Evolutionary conservation across 305 asterid species (phyloP), one percentile per base, ranked within the genome.

Genomic region (Petunia hybrid): DNA sequence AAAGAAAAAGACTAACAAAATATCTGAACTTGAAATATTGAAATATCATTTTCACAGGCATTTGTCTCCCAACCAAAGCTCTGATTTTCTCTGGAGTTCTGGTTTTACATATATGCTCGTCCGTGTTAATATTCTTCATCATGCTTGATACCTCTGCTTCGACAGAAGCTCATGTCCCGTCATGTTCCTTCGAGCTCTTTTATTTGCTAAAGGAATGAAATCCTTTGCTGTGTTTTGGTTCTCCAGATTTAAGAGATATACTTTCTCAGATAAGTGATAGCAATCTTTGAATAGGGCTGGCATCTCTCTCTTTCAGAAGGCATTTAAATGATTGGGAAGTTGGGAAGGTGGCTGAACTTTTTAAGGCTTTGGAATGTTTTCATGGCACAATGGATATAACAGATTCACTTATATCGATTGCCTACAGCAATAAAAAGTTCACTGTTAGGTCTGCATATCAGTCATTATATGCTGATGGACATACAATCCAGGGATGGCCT

Each of bases 21-120:
- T 70, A 70, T 36, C 42, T 46, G 77, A 31, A 35, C 0, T 46
- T 9, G 59, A 45, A 22, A 69, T 69, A 69, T 2, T 45, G 45
- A 40, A 66, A 13, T 14, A 70, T 70, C 41, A 73, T 48, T 6
- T 73, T 73, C 3, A 48, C 1, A 63, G 43, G 45, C 35, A 73
- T 48, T 73, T 48, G 36, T 70, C 4, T 70, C 42, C 68, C 42
- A 70, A 22, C 59, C 45, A 59, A 46, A 70, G 31, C 77, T 71
- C 77, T 46, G 43, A 0, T 69, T 57, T 42, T 61, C 39, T 61
- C 66, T 61, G 66, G 68, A 31, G 3, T 70, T 22, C 8, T 70
- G 31, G 31, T 22, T 46, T n/a, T n/a, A n/a, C n/a, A n/a, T n/a
- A n/a, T n/a, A n/a, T 48, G 42, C 43, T 71, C 13, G 13, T 51